These are phyloP conservation scores for Tuber melanosporum DNA, from an alignment of 495 filamentous ascomycete species.

Conservation along the genomic window DNA sequence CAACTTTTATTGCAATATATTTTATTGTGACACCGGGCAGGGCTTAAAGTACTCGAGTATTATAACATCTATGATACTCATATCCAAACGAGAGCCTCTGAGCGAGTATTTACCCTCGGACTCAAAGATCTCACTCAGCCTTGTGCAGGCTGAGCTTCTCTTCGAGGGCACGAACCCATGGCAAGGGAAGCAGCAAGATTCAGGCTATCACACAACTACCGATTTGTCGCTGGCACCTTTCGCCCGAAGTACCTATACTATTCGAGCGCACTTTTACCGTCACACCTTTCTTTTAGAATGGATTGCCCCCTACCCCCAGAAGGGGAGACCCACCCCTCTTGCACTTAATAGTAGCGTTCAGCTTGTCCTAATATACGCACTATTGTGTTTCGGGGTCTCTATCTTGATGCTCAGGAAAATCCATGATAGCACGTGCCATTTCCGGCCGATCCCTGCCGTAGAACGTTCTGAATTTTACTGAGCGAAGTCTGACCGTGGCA, in stretches of 20 bases:
- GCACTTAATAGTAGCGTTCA: background rate
- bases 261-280: background rate
- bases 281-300: background rate
- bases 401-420: background rate
- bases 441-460: background rate
- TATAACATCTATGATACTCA: background rate
- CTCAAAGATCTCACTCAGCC: background rate
- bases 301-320: background rate
- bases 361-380: background rate
- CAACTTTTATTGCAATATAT: too few relatives aligned
- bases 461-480: background rate
- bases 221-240: background rate
- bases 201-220: background rate
- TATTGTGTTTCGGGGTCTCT: background rate
- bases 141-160: background rate
- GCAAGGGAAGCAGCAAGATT: background rate
- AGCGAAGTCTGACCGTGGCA: background rate
- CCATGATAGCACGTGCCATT: background rate
- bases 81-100: background rate
- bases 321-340: background rate
- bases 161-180: background rate
- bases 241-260: background rate
- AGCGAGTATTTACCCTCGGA: background rate
- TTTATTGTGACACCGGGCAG: too few relatives aligned
- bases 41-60: too few relatives aligned